phyloP scores from a whole-genome alignment of 2,329 filamentous ascomycete species.

The Botryotinia calthae region DNA sequence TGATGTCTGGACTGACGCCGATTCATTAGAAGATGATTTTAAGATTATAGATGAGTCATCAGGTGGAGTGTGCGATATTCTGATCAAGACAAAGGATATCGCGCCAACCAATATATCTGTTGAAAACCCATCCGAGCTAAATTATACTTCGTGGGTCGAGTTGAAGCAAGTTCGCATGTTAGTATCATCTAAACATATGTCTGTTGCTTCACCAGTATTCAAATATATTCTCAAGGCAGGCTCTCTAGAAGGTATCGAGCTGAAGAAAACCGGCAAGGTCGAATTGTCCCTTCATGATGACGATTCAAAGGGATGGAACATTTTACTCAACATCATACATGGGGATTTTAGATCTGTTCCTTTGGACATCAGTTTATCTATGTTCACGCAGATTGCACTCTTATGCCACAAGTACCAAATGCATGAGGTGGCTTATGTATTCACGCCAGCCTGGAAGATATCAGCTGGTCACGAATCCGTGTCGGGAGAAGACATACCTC shows the following conservation, averaged over 20 bases:
- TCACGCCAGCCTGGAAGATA: neutral
- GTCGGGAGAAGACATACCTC: neutral
- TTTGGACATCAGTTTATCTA: neutral
- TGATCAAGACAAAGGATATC: neutral
- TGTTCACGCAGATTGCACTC: neutral
- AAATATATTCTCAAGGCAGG: neutral
- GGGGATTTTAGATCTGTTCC: neutral
- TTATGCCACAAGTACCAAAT: conserved; percentile 8
- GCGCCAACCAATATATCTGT: neutral
- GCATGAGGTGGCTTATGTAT: neutral
- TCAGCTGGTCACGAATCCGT: neutral
- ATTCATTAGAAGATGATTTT: neutral
- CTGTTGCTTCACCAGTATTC: neutral
- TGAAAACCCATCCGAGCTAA: neutral
- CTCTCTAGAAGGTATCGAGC: neutral
- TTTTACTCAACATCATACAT: conserved; percentile 5
- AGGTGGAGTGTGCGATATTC: neutral
- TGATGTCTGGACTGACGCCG: neutral
- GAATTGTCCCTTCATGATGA: neutral
- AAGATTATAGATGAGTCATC: neutral
- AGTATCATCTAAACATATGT: neutral
- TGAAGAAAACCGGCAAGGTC: neutral
- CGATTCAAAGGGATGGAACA: neutral
- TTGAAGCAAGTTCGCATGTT: neutral
- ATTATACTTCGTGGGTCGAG: neutral